Evolutionary conservation across 495 filamentous ascomycete species (phyloP), one percentile per base, ranked within the genome.

Genomic region (Neurospora sublineolata): DNA sequence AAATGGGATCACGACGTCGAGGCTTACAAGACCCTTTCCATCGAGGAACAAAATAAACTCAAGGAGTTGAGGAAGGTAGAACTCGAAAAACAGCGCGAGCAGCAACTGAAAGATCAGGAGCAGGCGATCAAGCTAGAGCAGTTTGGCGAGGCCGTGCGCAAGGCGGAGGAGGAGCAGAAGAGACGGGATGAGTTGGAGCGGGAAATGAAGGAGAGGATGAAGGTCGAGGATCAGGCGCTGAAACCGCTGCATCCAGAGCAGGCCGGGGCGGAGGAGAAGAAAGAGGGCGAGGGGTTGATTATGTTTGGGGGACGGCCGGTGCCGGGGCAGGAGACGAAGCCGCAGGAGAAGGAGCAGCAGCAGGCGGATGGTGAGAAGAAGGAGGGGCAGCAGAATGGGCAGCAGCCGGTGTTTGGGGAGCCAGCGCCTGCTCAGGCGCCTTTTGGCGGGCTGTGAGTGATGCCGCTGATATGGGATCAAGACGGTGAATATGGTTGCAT

Each of bases 1-100:
- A 77, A 81, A 70, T 89, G 87, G 87, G 86, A 88, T 73, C 77
- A 77, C 36, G 81, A 87, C 73, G 83, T 83, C 0, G 82, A 81
- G 10, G 77, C 78, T 16, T 87, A 84, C 76, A 80, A 81, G 68
- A 73, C 76, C 8, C 76, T 87, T 23, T 73, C 80, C 1, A 72
- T 74, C 4, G 83, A 85, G 44, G 83, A 86, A 42, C 82, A 87
- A 73, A 76, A 80, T 44, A 77, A 78, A 68, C 78, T 82, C 72
- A 82, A 87, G 41, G 82, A 79, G 1, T 71, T 77, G 69, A 80
- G 79, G 71, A 68, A 68, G 9, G 36, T 67, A 16, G 67, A 74
- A 38, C 41, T 52, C 6, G 41, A 68, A 6, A 40, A 37, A 4
- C 16, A n/a, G 12, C 44, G 69, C 30, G 64, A 67, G 38, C 27